Evolutionary conservation across 495 filamentous ascomycete genomes (phyloP).

Genomic region (Neurospora tetrasperma): DNA sequence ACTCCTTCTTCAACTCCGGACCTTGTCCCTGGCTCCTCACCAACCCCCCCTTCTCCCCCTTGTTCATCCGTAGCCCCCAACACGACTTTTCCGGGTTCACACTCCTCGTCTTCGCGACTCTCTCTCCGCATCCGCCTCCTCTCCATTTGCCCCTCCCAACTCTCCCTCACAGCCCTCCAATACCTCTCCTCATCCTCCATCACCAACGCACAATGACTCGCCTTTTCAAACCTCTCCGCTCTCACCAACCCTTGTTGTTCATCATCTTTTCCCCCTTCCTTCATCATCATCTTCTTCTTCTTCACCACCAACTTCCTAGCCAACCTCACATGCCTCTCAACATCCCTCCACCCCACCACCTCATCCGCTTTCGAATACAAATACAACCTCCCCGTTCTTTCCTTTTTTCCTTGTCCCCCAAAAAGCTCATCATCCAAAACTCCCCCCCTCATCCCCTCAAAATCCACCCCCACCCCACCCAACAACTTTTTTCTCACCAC

Average conservation of each 20-base stretch:
- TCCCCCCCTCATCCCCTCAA: conserved; percentile 14
- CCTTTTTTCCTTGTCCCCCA: conserved; percentile 9
- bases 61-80: background rate
- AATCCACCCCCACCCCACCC: conserved; percentile 12
- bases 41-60: background rate
- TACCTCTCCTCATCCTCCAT: conserved; percentile 13
- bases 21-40: background rate
- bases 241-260: conserved; percentile 5
- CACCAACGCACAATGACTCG: conserved; percentile 24
- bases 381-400: conserved; percentile 14
- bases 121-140: background rate
- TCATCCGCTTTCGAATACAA: conserved; percentile 28
- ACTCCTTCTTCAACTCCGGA: background rate
- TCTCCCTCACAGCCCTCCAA: conserved; percentile 15
- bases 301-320: background rate
- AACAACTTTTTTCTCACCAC: conserved; percentile 11
- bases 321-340: conserved; percentile 17
- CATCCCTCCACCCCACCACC: conserved; percentile 23
- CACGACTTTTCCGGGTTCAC: background rate
- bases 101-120: background rate
- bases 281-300: conserved; percentile 7
- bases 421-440: conserved; percentile 11
- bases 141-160: conserved; percentile 12
- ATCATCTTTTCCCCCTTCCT: background rate
- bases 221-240: conserved; percentile 4